phyloP scores from a whole-genome alignment of 2,329 filamentous ascomycete species.

The Phialemoniopsis sp. region DNA sequence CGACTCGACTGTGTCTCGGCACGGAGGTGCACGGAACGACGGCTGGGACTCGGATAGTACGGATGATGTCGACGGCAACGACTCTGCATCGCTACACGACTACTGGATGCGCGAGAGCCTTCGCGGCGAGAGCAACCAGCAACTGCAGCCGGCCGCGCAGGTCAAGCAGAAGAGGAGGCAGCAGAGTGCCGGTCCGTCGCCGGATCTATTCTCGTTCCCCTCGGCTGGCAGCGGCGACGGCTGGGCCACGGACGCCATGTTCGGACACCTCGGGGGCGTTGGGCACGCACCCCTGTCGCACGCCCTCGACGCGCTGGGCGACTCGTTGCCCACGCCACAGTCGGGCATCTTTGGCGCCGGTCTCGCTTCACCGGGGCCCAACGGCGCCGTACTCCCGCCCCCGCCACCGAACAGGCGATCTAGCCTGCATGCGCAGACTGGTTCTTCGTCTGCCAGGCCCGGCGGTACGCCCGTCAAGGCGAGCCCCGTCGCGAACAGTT shows the following conservation, averaged over 20 bases:
- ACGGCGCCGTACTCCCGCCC: conserved; percentile 26
- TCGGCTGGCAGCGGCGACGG: conserved; percentile 21
- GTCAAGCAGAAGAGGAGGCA: conserved; percentile 1
- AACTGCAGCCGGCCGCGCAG: conserved; percentile 16
- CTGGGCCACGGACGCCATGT: conserved; percentile 46
- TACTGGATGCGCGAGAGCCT: conserved; percentile 54
- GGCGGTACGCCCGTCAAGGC: conserved; percentile 12
- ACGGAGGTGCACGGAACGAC: conserved; percentile 22
- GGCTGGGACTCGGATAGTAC: conserved; percentile 41
- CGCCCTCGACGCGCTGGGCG: conserved; percentile 38
- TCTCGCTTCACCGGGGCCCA: conserved; percentile 19
- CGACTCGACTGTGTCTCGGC: conserved; percentile 36
- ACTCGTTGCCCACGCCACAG: conserved; percentile 37
- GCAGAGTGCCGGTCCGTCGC: conserved; percentile 24
- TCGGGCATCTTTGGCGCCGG: conserved; percentile 28
- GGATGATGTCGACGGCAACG: conserved; percentile 33
- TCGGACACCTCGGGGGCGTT: conserved; percentile 31
- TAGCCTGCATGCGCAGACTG: conserved; percentile 45
- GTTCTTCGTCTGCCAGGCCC: conserved; percentile 17
- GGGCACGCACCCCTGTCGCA: conserved; percentile 22
- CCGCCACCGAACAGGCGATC: conserved; percentile 48
- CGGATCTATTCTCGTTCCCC: conserved; percentile 53
- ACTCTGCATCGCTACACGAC: conserved; percentile 48
- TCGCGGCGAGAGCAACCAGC: conserved; percentile 27
- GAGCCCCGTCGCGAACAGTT: conserved; percentile 7